Conservation (phyloP, 805 yeast genomes). For the Candida ascalaphidarum region DNA sequence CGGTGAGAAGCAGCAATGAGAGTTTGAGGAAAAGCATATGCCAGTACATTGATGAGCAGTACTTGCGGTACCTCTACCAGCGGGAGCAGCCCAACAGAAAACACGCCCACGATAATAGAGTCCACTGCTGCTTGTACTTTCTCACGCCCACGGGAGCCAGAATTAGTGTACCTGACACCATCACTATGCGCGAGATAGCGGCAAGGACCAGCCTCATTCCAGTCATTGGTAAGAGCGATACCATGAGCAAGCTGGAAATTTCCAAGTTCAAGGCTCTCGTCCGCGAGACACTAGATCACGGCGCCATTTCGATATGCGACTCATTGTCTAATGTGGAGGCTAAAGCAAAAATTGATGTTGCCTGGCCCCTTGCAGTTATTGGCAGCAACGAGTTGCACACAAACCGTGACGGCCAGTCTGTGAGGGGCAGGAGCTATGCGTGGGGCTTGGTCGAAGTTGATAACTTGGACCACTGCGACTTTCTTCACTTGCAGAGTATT, state of each 20-base stretch:
- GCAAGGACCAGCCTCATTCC: conserved; percentile 30
- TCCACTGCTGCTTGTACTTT: conserved; percentile 83
- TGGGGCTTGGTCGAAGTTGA: conserved; percentile 90
- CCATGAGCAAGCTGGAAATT: conserved; percentile 18
- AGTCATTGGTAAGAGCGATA: conserved; percentile 29
- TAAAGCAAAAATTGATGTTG: conserved; percentile 6
- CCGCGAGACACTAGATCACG: conserved; percentile 11
- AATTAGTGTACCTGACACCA: conserved; percentile 25
- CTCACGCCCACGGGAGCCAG: conserved; percentile 53
- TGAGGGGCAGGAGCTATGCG: conserved; percentile 36
- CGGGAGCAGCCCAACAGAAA: conserved; percentile 41
- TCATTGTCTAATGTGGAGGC: conserved; percentile 12
- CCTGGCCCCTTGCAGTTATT: conserved; percentile 9
- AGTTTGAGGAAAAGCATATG: conserved; percentile 37
- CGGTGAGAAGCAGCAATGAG: conserved; percentile 52
- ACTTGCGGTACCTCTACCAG: conserved; percentile 56
- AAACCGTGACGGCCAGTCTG: conserved; percentile 7
- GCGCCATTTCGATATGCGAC: conserved; percentile 23
- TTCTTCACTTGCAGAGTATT: conserved; percentile 51
- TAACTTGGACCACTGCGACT: conserved; percentile 72
- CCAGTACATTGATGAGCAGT: conserved; percentile 74
- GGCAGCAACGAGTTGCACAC: conserved; percentile 8
- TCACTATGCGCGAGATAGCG: conserved; percentile 25
- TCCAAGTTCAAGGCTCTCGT: conserved; percentile 15
- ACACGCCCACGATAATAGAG: conserved; percentile 47